These are phyloP conservation scores for Pseudogymnoascus sp. DNA, from an alignment of 2,329 filamentous ascomycete genomes.

Conservation along the genomic window DNA sequence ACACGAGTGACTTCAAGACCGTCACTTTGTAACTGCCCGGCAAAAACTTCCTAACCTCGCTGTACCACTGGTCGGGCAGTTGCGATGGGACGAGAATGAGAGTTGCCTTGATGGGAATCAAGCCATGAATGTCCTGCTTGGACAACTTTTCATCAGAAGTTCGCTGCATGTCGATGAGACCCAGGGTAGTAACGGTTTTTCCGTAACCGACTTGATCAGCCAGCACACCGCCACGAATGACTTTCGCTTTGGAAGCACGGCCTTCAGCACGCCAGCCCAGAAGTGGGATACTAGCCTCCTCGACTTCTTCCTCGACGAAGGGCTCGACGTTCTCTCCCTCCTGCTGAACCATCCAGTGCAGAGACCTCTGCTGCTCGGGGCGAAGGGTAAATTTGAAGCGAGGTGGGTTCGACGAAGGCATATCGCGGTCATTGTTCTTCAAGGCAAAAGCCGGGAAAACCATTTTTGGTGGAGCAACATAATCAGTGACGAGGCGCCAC, in stretches of 20 bases:
- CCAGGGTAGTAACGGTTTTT: slow-evolving; percentile 55
- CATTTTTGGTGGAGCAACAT: slow-evolving; percentile 28
- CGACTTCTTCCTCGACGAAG: slow-evolving; percentile 47
- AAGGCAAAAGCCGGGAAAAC: slow-evolving; percentile 34
- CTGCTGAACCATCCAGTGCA: slow-evolving; percentile 52
- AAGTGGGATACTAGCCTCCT: slow-evolving; percentile 43
- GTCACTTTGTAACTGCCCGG: slow-evolving; percentile 34
- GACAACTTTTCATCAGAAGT: slow-evolving; percentile 1
- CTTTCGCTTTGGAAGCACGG: slow-evolving; percentile 33
- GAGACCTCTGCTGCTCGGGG: slow-evolving; percentile 43
- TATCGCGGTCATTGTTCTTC: slow-evolving; percentile 34
- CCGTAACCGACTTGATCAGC: slow-evolving; percentile 60
- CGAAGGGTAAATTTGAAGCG: slow-evolving; percentile 35
- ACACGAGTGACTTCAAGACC: slow-evolving; percentile 31
- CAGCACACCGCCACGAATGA: slow-evolving; percentile 50
- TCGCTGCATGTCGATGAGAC: slow-evolving; percentile 39
- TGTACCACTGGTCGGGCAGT: slow-evolving; percentile 49
- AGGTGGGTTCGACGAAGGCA: slow-evolving; percentile 26
- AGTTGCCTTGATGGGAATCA: slow-evolving; percentile 43
- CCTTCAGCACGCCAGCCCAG: slow-evolving; percentile 52
- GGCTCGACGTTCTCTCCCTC: slow-evolving; percentile 40
- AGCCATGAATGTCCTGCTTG: neutral
- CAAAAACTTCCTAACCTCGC: slow-evolving; percentile 43
- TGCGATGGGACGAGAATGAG: slow-evolving; percentile 50
- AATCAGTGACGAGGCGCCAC: slow-evolving; percentile 42